These are phyloP conservation scores for Linnemannia zychae DNA, from an alignment of 192 early-diverging fungal species.

Conservation along the genomic window DNA sequence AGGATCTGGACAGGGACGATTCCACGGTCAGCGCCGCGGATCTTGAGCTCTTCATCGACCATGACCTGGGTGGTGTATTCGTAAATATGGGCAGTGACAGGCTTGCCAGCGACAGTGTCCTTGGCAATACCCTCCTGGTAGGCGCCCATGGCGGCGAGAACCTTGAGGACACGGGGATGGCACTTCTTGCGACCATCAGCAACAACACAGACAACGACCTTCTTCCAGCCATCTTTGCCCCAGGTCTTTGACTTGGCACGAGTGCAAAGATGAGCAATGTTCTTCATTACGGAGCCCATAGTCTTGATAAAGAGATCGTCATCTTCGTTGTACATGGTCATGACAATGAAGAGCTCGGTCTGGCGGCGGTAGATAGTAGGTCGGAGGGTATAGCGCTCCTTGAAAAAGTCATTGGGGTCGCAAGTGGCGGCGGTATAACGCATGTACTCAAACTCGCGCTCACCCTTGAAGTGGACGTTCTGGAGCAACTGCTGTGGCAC, in stretches of 20 bases:
- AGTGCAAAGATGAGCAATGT: constrained; percentile 92
- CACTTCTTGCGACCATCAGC: constrained; percentile 91
- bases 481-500: constrained; percentile 72
- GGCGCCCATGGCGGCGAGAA: constrained; percentile 85
- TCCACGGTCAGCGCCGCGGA: constrained; percentile 75
- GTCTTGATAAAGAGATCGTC: constrained; percentile 91
- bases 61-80: constrained; percentile 90
- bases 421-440: constrained; percentile 82
- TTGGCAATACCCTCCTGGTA: constrained; percentile 82
- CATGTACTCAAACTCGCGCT: constrained; percentile 80
- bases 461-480: constrained; percentile 64
- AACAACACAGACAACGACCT: constrained; percentile 94
- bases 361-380: constrained; percentile 66
- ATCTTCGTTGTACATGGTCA: constrained; percentile 83
- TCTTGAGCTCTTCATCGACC: constrained; percentile 74
- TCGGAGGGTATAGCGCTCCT: constrained; percentile 71
- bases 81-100: constrained; percentile 87
- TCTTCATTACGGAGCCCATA: constrained; percentile 90
- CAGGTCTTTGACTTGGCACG: constrained; percentile 80
- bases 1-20: constrained; percentile 90
- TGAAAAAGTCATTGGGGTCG: constrained; percentile 75
- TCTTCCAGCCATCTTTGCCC: constrained; percentile 91
- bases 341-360: constrained; percentile 78
- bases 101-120: constrained; percentile 74
- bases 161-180: constrained; percentile 80